Base-by-base conservation (phyloP, 2,329 filamentous ascomycete species). In the Emergomyces pasteurianus region DNA sequence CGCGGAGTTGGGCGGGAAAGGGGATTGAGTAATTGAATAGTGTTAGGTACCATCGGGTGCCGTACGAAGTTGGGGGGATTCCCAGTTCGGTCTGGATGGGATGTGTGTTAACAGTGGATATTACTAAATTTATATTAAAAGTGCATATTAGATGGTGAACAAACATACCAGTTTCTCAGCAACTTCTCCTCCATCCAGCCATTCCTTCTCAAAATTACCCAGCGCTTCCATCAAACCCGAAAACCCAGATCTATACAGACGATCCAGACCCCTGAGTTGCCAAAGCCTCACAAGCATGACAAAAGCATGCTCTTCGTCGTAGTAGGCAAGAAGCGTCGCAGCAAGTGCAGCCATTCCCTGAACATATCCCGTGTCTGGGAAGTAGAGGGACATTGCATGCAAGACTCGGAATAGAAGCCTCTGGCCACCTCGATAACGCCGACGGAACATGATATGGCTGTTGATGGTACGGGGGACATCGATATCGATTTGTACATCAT, bases 11-110 rank as follows among this genome's bases (percentile, higher is more conserved):
- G 3, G 92, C 92, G 0, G 90, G 83, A 69, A 97, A 99, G 0
- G 94, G 94, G 58, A 99, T 89, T 18, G 90, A 95, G 70, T 97
- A 88, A 75, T 97, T 97, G 81, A 99, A 99, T 9, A 99, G 80
- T 1, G 94, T 99, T 58, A 99, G 81, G 72, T 99, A 99, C 94
- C 94, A 99, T 58, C 92, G 83, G 3, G 92, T 97, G 38, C 92
- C 94, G 71, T 96, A 99, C n/a, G 92, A 87, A 1, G 91, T 96
- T 21, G 90, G 85, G 49, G 90, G 85, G 67, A 99, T 94, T 64
- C 82, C 81, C 36, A 96, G 81, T 63, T 92, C 87, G 55, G 81
- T 82, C 87, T 90, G 57, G 16, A 38, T 18, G 38, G 9, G 21
- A 56, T 12, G 14, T 40, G 54, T 18, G 54, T 57, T 57, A 57